Evolutionary conservation across 179 eudicot species (phyloP), one percentile per base, ranked within the genome.

Genomic region (Drosera spatulata): DNA sequence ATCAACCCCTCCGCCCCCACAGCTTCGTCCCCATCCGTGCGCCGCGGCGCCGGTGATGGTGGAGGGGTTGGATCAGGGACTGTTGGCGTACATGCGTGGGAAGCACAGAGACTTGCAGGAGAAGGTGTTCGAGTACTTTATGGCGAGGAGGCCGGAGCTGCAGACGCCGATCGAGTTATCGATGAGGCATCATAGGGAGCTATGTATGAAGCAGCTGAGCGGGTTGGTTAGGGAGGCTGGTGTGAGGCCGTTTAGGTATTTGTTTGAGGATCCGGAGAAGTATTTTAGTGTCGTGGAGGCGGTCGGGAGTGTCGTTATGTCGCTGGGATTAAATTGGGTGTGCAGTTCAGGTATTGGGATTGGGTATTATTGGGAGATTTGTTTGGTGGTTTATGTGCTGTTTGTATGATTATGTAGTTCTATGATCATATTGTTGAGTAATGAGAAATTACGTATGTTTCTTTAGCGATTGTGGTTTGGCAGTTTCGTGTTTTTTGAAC

Each of bases 291-390:
- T 91, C 62, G 61, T 70, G 57, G 96, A 91, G 67, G 97, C 97
- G 40, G 91, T 82, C 62, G 97, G 96, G 2, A 77, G 88, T 53
- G 71, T 88, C 63, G 97, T 85, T 60, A 80, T 91, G 80, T 88
- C 96, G 10, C 81, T 91, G 64, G 97, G 40, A 82, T 85, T 62
- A 91, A 88, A 68, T 66, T 88, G 77, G 96, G 95, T n/a, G 97
- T 91, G 1, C 97, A 91, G 55, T 91, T 81, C 76, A 91, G 96
- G 97, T 85, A 7, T 39, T 48, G 33, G 2, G 10, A 37, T 49
- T 53, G 14, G 40, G 33, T 22, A 22, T 22, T 22, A 22, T 22
- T 22, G 33, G 33, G 33, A 22, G 33, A 22, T 57, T 5, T 60
- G 0, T 13, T 70, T 37, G 3, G 3, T 22, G 3, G 2, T 33